Conservation (phyloP, 1,284 basidiomycete species). For the Inonotus obliquus region DNA sequence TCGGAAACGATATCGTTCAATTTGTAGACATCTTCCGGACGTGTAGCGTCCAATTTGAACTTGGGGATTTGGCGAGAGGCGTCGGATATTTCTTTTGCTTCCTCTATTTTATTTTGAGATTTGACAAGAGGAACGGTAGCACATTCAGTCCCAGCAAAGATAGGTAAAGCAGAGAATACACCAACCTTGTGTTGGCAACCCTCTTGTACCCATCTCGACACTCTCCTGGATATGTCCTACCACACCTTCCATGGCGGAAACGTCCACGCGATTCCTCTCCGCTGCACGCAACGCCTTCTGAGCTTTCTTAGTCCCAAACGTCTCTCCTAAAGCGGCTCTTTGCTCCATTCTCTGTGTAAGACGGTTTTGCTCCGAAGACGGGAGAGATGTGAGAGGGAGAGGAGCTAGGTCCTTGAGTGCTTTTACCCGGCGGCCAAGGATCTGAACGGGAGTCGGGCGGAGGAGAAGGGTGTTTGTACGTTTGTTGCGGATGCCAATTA, state of each 20-base stretch:
- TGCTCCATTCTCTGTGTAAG: conserved; percentile 56
- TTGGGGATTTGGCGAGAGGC: conserved; percentile 69
- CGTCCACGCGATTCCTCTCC: conserved; percentile 85
- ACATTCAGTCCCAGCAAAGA: conserved; percentile 1
- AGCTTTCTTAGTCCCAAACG: conserved; percentile 92
- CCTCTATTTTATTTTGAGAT: conserved; percentile 38
- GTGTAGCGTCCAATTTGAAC: conserved; percentile 59
- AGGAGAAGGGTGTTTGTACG: conserved; percentile 63
- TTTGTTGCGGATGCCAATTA: conserved; percentile 69
- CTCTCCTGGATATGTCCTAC: conserved; percentile 74
- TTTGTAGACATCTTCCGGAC: conserved; percentile 72
- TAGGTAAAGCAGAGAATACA: conserved; percentile 12
- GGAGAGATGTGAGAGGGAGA: conserved; percentile 34
- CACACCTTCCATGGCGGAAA: conserved; percentile 78
- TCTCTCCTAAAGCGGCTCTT: conserved; percentile 78
- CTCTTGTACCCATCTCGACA: conserved; percentile 67
- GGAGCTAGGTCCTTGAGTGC: conserved; percentile 41
- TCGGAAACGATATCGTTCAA: conserved; percentile 74
- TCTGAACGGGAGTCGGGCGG: conserved; percentile 67
- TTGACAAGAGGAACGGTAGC: background rate
- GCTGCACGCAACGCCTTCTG: conserved; percentile 78
- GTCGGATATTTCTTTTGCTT: conserved; percentile 59
- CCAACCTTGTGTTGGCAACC: conserved; percentile 63
- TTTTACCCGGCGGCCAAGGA: conserved; percentile 77
- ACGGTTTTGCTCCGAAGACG: background rate